A percentile compares a stretch with the other conserved stretches of the same genome.
Conservation (phyloP, 257 asterid species). For the Capsicum chinense region DNA sequence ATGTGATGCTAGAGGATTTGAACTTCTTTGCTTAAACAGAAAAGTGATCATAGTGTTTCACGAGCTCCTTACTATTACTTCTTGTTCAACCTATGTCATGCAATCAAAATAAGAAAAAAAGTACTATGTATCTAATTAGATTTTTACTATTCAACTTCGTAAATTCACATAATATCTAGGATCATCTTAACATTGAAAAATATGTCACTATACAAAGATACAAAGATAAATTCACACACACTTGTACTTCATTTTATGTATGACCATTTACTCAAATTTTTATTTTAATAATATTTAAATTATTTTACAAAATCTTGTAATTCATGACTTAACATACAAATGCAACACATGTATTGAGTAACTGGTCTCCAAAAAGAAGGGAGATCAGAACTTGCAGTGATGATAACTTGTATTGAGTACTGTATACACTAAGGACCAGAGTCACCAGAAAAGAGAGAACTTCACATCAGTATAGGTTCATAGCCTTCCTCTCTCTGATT, state of each 20-base stretch:
- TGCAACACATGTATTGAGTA: not conserved
- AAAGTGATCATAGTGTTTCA: no score
- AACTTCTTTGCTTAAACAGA: not conserved
- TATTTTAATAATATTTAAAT: not conserved
- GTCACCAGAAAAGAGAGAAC: slow-evolving; percentile 3
- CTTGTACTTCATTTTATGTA: not conserved
- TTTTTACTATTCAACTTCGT: not conserved
- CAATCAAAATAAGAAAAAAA: no score
- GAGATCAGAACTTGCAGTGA: not conserved
- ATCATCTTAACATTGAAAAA: not conserved
- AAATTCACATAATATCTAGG: no score
- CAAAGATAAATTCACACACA: no score
- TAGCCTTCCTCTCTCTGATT: slow-evolving; percentile 24
- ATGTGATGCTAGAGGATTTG: not conserved
- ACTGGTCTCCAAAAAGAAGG: not conserved
- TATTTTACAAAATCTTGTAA: not conserved
- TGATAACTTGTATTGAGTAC: not conserved
- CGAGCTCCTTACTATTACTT: no score
- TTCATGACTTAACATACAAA: not conserved
- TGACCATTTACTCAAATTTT: not conserved
- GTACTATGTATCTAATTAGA: not conserved
- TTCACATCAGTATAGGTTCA: not conserved
- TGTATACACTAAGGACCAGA: slow-evolving; percentile 5
- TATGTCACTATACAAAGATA: no score
- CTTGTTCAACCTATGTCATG: no score